Evolutionary conservation across 257 asterid genomes (phyloP), one percentile per base, ranked within the genome.

Genomic region (Nicotiana tabacum): DNA sequence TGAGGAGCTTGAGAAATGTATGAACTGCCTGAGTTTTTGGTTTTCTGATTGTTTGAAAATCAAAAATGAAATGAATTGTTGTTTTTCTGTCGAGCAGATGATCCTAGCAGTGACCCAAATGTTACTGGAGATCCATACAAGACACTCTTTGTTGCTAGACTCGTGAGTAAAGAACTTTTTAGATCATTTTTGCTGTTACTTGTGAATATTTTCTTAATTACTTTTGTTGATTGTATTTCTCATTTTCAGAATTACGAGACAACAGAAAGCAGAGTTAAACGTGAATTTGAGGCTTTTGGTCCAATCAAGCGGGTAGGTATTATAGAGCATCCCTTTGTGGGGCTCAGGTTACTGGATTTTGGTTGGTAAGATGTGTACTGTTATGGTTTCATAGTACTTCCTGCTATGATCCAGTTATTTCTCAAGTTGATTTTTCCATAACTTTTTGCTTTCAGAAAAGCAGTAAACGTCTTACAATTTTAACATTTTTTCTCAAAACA

Each of bases 221-320:
- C 21, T 27, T 76, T 27, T 76, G 17, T 48, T 80, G 83, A 51
- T 61, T 58, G 61, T 77, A 82, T n/a, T 79, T 81, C 76, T 16
- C 67, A 83, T 85, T 15, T 66, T 46, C 97, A 94, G 99, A 96
- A 89, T 81, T 94, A 96, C 78, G 99, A 96, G 92, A 90, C 98
- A 85, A 88, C 93, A 29, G 98, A 94, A 88, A 96, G 97, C 97
- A 90, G 93, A 88, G 87, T 96, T 92, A 96, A 92, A 88, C 92
- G 95, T 87, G 99, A 96, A 88, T 94, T 96, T 88, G 99, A 96
- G 96, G 95, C 98, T 84, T 96, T 90, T 82, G 98, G 99, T 84
- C 96, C 97, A 80, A 94, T 96, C 93, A 96, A 96, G 92, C 93
- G 97, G 99, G 99, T 96, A 96, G 98, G 99, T 96, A 90, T 89